Evolutionary conservation across 106 monocot genomes (phyloP).

Genomic region (Dactylorhiza incarnata): DNA sequence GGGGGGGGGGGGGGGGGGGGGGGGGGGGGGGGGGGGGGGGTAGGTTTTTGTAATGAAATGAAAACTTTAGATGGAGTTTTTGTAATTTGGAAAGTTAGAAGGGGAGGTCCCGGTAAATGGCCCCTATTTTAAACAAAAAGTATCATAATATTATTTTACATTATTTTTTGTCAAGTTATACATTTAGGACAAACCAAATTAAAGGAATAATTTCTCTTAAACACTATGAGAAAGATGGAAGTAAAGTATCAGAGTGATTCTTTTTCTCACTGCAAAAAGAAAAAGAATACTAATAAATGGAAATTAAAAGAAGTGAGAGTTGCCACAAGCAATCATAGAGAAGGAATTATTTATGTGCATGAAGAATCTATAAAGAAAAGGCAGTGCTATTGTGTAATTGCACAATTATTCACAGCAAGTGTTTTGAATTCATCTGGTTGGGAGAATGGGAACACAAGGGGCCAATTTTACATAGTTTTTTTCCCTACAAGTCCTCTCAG

Average conservation of each 20-base stretch:
- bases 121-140: no score
- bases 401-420: slow-evolving; percentile 1
- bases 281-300: background rate
- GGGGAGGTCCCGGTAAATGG: no score
- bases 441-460: slow-evolving; percentile 4
- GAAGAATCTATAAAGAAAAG: slow-evolving; percentile 1
- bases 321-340: background rate
- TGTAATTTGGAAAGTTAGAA: no score
- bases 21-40: no score
- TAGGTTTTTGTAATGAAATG: no score
- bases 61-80: no score
- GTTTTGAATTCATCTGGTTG: background rate
- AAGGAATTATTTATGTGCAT: background rate
- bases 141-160: no score
- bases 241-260: background rate
- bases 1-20: no score
- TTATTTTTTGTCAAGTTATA: no score
- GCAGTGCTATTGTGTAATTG: background rate
- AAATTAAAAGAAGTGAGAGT: background rate
- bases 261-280: background rate
- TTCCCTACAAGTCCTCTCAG: background rate
- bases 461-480: background rate
- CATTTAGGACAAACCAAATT: no score
- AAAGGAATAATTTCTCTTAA: background rate
- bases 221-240: background rate